phyloP scores from a whole-genome alignment of 306 rosid genomes.

The Quercus dentata region DNA sequence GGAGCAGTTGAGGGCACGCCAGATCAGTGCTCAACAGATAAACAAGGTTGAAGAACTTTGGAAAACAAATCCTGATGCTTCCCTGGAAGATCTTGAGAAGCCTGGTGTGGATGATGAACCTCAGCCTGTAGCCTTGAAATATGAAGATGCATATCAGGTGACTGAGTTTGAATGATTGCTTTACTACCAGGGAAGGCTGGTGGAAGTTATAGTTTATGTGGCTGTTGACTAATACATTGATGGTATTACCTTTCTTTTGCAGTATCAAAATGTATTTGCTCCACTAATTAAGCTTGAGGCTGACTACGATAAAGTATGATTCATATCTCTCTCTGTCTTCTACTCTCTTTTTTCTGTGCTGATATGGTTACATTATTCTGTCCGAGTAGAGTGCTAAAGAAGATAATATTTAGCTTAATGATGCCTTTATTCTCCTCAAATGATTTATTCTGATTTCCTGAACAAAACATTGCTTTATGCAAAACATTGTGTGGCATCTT shows the following conservation, averaged over 20 bases:
- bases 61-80: constrained; percentile 99
- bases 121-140: constrained; percentile 87
- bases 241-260: constrained; percentile 27
- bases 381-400: neutral
- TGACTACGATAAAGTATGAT: constrained; percentile 89
- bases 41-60: constrained; percentile 98
- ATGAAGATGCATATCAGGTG: constrained; percentile 99
- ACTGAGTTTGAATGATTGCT: constrained; percentile 12
- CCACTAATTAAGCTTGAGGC: constrained; percentile 99
- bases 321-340: neutral
- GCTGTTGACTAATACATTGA: constrained; percentile 20
- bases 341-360: neutral
- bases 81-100: constrained; percentile 97
- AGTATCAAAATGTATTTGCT: constrained; percentile 99
- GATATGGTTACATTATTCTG: neutral
- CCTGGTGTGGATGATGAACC: constrained; percentile 99
- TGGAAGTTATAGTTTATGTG: constrained; percentile 4
- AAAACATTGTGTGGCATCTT: constrained; percentile 17
- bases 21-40: constrained; percentile 98
- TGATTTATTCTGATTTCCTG: neutral
- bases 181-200: neutral
- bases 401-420: neutral
- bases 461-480: neutral
- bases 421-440: neutral
- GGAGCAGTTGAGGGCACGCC: constrained; percentile 99